Conservation (phyloP, 371 early-diverging fungal species). For the Batkoa obscura region DNA sequence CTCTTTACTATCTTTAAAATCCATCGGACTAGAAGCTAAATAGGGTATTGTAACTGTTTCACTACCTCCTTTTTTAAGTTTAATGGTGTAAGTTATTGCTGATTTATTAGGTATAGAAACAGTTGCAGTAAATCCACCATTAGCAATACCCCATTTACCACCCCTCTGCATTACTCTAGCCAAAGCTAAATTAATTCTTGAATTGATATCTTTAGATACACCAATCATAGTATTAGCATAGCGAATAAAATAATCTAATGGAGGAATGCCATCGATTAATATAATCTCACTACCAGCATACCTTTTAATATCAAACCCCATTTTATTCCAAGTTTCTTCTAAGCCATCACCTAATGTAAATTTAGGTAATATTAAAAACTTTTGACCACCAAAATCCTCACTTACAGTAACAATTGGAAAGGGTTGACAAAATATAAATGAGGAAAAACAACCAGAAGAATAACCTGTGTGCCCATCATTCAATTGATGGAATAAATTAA, state of each 20-base stretch:
- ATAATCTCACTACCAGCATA: background rate
- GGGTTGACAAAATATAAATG: conserved; percentile 1
- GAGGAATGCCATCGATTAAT: background rate
- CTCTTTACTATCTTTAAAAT: background rate
- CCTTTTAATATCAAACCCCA: background rate
- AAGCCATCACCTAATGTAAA: background rate
- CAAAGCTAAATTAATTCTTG: background rate
- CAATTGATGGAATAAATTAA: background rate
- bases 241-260: background rate
- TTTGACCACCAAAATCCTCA: background rate
- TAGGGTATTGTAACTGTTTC: background rate
- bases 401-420: background rate
- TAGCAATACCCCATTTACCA: background rate
- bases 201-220: background rate
- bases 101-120: background rate
- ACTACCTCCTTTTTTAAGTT: background rate
- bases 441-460: background rate
- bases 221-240: background rate
- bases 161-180: background rate
- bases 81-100: background rate
- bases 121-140: background rate
- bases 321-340: background rate
- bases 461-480: background rate
- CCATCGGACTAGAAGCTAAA: background rate
- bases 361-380: background rate